Evolutionary conservation across 768 basidiomycete species (phyloP), one percentile per base, ranked within the genome.

Genomic region (Suillus plorans): DNA sequence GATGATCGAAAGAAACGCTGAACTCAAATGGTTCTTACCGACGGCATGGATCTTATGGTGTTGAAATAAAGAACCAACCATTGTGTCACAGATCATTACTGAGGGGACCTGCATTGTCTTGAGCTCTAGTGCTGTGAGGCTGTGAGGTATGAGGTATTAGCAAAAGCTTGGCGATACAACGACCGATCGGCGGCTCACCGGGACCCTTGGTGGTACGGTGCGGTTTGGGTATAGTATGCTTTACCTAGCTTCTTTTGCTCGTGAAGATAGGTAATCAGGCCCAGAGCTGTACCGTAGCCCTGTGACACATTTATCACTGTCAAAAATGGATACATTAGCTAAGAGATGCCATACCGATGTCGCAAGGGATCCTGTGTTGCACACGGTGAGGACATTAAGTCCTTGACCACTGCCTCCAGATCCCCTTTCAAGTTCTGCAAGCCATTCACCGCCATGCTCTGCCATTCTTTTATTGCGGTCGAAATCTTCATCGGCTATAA

Each of bases 241-340:
- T 85, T 88, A 64, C 86, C 84, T 10, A 99, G 84, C 66, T 90
- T 88, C 25, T 85, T 84, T 9, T 84, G 86, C 73, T 94, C 90
- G 74, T 92, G 87, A 3, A 99, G 86, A 71, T 92, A 88, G 4
- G 95, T 97, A 74, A 99, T 97, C 68, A 97, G 82, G 28, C 97
- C 97, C 13, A 99, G 80, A 2, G 96, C 96, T 2, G 96, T 99
- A 18, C 96, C 96, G 76, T 97, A 97, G 25, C 95, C 96, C 95
- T 96, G 69, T 63, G 47, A 45, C 53, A 65, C 7, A 44, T 5
- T 9, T 2, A 34, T 31, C 61, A 41, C 28, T 53, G 22, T 57
- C 58, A 56, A n/a, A 22, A 13, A 63, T 39, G 41, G 62, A 61
- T 31, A 34, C 6, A 12, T 20, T 68, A 31, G 37, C 20, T 25